Evolutionary conservation across 1,139 yeast genomes (phyloP).

Genomic region (Candida glucosophila): DNA sequence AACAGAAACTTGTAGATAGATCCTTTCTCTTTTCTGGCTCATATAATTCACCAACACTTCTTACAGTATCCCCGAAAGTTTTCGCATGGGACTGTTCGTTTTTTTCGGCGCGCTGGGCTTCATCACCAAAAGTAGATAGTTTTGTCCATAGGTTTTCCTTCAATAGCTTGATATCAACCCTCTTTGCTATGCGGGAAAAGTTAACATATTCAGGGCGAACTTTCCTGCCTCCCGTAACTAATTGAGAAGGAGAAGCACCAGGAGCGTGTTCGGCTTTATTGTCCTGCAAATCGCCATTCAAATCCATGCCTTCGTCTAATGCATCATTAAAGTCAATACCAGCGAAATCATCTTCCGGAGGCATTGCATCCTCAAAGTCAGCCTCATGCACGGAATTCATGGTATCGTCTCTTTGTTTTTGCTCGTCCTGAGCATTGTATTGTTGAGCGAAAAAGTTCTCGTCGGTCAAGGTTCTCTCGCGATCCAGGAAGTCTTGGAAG

Average conservation of each 20-base stretch:
- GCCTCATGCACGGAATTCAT: constrained; percentile 39
- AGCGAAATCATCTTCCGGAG: constrained; percentile 29
- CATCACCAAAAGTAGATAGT: constrained; percentile 14
- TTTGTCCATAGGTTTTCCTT: constrained; percentile 81
- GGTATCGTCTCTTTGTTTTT: constrained; percentile 17
- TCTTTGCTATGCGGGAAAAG: constrained; percentile 75
- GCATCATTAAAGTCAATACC: constrained; percentile 42
- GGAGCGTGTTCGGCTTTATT: constrained; percentile 12
- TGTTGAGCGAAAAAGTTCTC: constrained; percentile 71
- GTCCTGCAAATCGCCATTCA: constrained; percentile 13
- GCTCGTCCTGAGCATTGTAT: constrained; percentile 34
- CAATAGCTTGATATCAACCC: constrained; percentile 70
- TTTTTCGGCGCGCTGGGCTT: constrained; percentile 4
- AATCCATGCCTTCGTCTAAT: constrained; percentile 18
- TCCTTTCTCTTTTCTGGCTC: constrained; percentile 48
- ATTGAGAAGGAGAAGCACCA: constrained; percentile 14
- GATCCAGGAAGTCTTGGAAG: constrained; percentile 9
- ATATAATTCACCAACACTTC: constrained; percentile 46
- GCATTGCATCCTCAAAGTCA: constrained; percentile 33
- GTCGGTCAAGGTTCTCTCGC: constrained; percentile 35
- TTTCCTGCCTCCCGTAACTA: constrained; percentile 30
- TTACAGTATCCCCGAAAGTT: constrained; percentile 41
- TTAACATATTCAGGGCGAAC: constrained; percentile 57
- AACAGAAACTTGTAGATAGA: constrained; percentile 79
- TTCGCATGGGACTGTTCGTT: constrained; percentile 9